These are phyloP conservation scores for Ceraceosorus guamensis DNA, from an alignment of 1,284 basidiomycete genomes.

Conservation along the genomic window DNA sequence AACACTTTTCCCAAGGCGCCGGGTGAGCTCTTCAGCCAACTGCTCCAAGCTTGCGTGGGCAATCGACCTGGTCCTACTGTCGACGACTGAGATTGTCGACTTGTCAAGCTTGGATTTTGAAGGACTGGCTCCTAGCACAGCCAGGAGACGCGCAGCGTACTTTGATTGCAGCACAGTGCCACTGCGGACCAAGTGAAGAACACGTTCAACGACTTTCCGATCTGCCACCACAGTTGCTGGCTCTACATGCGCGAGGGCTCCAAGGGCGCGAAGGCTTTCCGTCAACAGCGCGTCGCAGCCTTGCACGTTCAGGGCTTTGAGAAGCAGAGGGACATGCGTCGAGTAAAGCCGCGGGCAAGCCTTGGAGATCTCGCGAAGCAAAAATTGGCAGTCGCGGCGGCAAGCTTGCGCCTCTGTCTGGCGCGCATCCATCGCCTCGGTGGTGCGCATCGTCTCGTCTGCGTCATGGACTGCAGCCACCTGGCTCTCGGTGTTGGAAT, in stretches of 20 bases:
- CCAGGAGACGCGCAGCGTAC: constrained; percentile 73
- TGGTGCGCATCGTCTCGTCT: not conserved
- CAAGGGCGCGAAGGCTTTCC: constrained; percentile 47
- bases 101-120: not conserved
- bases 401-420: not conserved
- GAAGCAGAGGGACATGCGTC: constrained; percentile 66
- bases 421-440: not conserved
- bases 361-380: constrained; percentile 60
- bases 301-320: constrained; percentile 60
- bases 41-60: constrained; percentile 22
- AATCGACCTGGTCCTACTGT: constrained; percentile 14
- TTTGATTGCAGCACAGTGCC: constrained; percentile 69
- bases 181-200: constrained; percentile 59
- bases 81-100: not conserved
- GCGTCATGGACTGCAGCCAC: not conserved
- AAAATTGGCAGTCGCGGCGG: constrained; percentile 5
- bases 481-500: too few relatives aligned
- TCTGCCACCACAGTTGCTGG: constrained; percentile 16
- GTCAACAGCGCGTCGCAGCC: constrained; percentile 60
- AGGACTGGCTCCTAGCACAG: too few relatives aligned
- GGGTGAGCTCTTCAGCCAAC: constrained; percentile 56
- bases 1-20: constrained; percentile 55
- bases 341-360: constrained; percentile 67
- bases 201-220: constrained; percentile 58
- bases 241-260: constrained; percentile 17